Evolutionary conservation across 164 flowering plant species (phyloP), one percentile per base, ranked within the genome.

Genomic region (Chimonanthus salicifolius): DNA sequence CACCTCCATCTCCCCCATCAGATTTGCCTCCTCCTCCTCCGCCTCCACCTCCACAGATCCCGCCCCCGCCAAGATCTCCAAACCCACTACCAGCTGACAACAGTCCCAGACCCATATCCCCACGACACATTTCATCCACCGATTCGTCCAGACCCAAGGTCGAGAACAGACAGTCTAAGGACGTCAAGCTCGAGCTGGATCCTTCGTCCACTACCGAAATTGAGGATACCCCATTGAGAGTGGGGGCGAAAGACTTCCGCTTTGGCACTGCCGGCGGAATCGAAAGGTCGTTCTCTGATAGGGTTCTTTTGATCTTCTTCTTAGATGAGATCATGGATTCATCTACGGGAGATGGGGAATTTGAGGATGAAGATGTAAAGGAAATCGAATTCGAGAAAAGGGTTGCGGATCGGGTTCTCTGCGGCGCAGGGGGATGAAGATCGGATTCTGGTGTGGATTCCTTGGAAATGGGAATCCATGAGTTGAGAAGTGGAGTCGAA

Each of bases 211-310:
- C 72, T 9, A 80, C 80, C 2, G 80, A 5, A 8, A 63, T 11
- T n/a, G 76, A 66, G 6, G 67, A 0, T 8, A 47, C n/a, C 43
- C 72, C 67, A 6, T 20, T 75, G 9, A 21, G 68, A 5, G 43
- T 6, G 20, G n/a, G 21, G 48, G n/a, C 51, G 6, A 47, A 5
- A 2, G 80, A 49, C 58, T 75, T 83, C 76, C 47, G 47, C 74
- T 66, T 83, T 47, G 83, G 72, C 13, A 71, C 18, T 5, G 49
- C 3, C 3, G 64, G 9, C 5, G 58, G 62, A 33, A 62, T 45
- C 2, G 72, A 70, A 54, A 90, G 76, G 81, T 86, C 87, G 21
- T 50, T 77, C 68, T 89, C 93, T 0, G 91, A 87, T 1, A 78
- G 15, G 5, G 85, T 80, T 51, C 86, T 78, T 5, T 74, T 74